Evolutionary conservation across 23 red algal species (phyloP).

Genomic region (Gracilaria domingensis): DNA sequence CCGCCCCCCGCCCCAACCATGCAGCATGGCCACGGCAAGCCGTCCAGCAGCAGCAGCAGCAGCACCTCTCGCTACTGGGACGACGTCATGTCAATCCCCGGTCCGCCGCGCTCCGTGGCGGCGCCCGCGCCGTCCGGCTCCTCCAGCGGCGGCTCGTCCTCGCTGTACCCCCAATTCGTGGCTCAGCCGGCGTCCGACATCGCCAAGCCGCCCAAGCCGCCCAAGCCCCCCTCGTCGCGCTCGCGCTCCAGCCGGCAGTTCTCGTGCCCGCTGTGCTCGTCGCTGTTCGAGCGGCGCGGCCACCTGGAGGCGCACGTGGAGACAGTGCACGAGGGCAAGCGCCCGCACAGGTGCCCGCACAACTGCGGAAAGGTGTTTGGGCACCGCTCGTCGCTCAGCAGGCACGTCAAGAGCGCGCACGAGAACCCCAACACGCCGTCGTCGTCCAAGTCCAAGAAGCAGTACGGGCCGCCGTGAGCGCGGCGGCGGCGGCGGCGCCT

Average conservation of each 20-base stretch:
- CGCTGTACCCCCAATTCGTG: neutral
- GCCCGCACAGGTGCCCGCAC: slow-evolving; percentile 47
- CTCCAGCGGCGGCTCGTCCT: neutral
- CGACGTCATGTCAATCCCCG: slow-evolving; percentile 41
- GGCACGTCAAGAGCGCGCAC: slow-evolving; percentile 63
- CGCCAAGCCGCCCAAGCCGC: neutral
- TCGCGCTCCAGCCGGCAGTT: slow-evolving; percentile 26
- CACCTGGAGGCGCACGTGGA: slow-evolving; percentile 66
- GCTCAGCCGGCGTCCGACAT: neutral
- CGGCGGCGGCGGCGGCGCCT: too few species aligned
- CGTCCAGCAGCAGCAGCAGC: neutral
- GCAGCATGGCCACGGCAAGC: neutral
- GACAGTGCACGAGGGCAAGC: slow-evolving; percentile 70
- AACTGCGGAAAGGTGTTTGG: slow-evolving; percentile 61
- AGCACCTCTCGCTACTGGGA: slow-evolving; percentile 33
- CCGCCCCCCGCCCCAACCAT: neutral
- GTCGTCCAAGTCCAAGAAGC: slow-evolving; percentile 3
- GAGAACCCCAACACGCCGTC: slow-evolving; percentile 31
- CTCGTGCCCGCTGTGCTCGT: slow-evolving; percentile 21
- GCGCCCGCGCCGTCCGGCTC: neutral
- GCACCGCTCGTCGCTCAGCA: slow-evolving; percentile 62
- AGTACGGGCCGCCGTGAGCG: neutral
- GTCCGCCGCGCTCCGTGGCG: neutral
- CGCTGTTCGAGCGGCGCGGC: slow-evolving; percentile 56
- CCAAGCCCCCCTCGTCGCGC: neutral